Evolutionary conservation across 352 stramenopile genomes (phyloP).

Genomic region (Phytopythium litorale): DNA sequence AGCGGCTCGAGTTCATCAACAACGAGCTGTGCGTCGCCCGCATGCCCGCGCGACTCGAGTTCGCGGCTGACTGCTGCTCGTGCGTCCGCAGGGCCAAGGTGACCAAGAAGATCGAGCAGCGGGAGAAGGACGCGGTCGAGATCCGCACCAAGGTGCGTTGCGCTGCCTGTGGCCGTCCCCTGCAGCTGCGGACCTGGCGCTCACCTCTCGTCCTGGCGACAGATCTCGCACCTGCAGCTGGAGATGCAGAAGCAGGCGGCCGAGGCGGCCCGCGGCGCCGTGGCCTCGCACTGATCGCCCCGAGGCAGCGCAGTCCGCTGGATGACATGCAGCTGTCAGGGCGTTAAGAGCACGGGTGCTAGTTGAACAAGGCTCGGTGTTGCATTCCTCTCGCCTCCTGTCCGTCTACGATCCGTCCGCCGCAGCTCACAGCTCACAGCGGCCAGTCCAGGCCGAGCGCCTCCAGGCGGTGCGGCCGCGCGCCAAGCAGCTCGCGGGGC

Average conservation of each 20-base stretch:
- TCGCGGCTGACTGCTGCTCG: background rate
- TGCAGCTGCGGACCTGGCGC: no score
- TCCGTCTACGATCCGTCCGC: background rate
- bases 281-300: conserved; percentile 28
- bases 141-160: conserved; percentile 79
- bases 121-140: conserved; percentile 88
- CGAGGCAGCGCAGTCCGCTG: no score
- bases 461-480: conserved; percentile 33
- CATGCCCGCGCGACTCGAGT: no score
- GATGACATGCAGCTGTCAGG: background rate
- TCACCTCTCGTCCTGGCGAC: background rate
- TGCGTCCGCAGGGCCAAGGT: conserved; percentile 66
- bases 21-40: conserved; percentile 76
- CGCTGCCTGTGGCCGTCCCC: no score
- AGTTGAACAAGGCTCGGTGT: background rate
- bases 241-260: conserved; percentile 86
- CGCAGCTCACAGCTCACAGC: background rate
- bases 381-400: background rate
- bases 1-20: conserved; percentile 96
- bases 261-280: conserved; percentile 64
- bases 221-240: conserved; percentile 89
- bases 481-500: conserved; percentile 52
- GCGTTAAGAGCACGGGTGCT: background rate
- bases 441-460: conserved; percentile 19
- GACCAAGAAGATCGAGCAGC: conserved; percentile 82